These are phyloP conservation scores for Penicillium samsonianum DNA, from an alignment of 495 filamentous ascomycete genomes.

Conservation along the genomic window DNA sequence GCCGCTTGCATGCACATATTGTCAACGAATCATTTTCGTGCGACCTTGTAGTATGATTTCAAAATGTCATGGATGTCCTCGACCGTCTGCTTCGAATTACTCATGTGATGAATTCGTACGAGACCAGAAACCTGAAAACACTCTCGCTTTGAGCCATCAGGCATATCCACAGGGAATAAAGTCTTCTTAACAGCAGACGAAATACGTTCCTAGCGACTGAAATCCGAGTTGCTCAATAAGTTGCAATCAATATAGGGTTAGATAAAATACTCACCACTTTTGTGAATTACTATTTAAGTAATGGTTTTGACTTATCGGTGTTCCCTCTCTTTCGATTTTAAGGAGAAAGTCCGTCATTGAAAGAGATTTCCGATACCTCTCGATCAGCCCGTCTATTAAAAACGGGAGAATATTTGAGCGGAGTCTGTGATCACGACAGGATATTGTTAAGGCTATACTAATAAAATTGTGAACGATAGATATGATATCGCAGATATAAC, in stretches of 20 bases:
- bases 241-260: no score
- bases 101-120: constrained; percentile 27
- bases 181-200: no score
- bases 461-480: constrained; percentile 51
- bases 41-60: constrained; percentile 44
- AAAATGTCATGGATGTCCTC: constrained; percentile 44
- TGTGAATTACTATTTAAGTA: constrained; percentile 49
- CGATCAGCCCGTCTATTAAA: constrained; percentile 44
- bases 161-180: no score
- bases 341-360: constrained; percentile 51
- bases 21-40: constrained; percentile 31
- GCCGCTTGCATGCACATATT: constrained; percentile 45
- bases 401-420: constrained; percentile 38
- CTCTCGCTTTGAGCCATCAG: no score
- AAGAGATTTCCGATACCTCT: constrained; percentile 43
- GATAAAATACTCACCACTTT: not conserved
- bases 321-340: constrained; percentile 46
- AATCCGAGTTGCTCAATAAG: no score
- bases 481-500: constrained; percentile 51
- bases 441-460: constrained; percentile 27
- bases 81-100: constrained; percentile 41
- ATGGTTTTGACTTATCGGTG: constrained; percentile 53
- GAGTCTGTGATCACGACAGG: constrained; percentile 43
- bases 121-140: not conserved
- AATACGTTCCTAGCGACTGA: no score